These are phyloP conservation scores for Colletotrichum lentis DNA, from an alignment of 2,329 filamentous ascomycete genomes.

Conservation along the genomic window DNA sequence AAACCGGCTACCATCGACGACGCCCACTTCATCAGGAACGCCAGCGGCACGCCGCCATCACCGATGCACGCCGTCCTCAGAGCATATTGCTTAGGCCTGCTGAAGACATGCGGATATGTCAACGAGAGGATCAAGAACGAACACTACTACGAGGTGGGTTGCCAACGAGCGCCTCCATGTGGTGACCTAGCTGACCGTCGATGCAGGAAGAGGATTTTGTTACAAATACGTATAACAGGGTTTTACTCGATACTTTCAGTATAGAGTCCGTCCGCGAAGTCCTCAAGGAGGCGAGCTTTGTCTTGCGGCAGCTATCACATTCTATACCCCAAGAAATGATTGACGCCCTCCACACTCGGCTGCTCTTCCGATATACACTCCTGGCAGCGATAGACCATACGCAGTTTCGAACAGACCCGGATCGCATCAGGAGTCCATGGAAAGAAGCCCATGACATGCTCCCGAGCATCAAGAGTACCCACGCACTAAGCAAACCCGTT, in stretches of 20 bases:
- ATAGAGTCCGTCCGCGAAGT: conserved; percentile 62
- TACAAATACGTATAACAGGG: conserved; percentile 86
- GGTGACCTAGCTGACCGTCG: conserved; percentile 2
- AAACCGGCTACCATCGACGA: conserved; percentile 70
- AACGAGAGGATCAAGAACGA: conserved; percentile 81
- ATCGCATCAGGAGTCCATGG: conserved; percentile 61
- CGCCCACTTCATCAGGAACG: conserved; percentile 66
- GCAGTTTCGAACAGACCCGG: conserved; percentile 55
- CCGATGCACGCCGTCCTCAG: conserved; percentile 72
- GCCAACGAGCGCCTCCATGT: no score
- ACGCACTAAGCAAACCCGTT: conserved; percentile 69
- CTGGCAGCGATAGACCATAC: conserved; percentile 63
- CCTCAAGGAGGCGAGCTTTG: conserved; percentile 62
- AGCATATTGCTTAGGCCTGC: conserved; percentile 83
- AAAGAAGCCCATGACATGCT: conserved; percentile 60
- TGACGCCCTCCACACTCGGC: conserved; percentile 68
- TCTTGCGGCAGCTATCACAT: conserved; percentile 56
- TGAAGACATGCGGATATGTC: conserved; percentile 84
- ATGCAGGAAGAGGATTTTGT: conserved; percentile 94
- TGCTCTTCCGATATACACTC: conserved; percentile 72
- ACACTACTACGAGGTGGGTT: conserved; percentile 85
- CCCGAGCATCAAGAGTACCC: conserved; percentile 65
- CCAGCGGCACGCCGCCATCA: conserved; percentile 41
- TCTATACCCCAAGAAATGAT: conserved; percentile 53
- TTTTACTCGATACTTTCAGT: conserved; percentile 72